Evolutionary conservation across 805 yeast species (phyloP), one percentile per base, ranked within the genome.

Genomic region (Sugiyamaella mastotermitis): DNA sequence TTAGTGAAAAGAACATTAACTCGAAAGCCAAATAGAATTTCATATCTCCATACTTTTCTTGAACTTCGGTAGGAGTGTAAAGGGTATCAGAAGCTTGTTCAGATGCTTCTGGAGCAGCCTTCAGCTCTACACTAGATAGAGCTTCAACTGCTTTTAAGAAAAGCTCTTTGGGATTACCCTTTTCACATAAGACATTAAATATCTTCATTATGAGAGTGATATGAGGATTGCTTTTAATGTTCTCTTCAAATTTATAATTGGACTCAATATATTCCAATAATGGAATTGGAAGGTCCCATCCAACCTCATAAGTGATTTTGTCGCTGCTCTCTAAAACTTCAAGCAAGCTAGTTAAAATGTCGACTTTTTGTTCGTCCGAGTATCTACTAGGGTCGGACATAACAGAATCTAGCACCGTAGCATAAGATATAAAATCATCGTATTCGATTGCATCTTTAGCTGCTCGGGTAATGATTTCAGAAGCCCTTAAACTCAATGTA

Each of bases 271-370:
- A 83, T 7, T 67, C 66, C 31, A 85, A 51, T 5, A 88, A 48
- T 35, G 83, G 60, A 22, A 69, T 71, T 1, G 95, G 95, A n/a
- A 88, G 55, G 57, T 88, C 97, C 97, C 97, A 88, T 2, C 94
- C 95, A 43, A 87, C 76, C 48, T 80, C 82, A 31, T 71, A 66
- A 0, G 78, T 65, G 21, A 85, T 58, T 8, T 68, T 69, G 13
- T 68, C 64, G 53, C 81, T 57, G 0, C 53, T 31, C 22, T 26
- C 23, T 17, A 38, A 16, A 11, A 40, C 50, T 22, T 31, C 42
- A 45, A 29, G 45, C 17, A 38, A 40, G 11, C 38, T 58, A 8
- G 53, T 50, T 22, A 85, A 57, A 0, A 76, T 61, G 0, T 60
- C 63, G 8, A 59, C 48, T 38, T 74, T 71, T 37, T 83, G 84